Evolutionary conservation across 148 eudicot genomes (phyloP).

Genomic region (Silene uniflora): DNA sequence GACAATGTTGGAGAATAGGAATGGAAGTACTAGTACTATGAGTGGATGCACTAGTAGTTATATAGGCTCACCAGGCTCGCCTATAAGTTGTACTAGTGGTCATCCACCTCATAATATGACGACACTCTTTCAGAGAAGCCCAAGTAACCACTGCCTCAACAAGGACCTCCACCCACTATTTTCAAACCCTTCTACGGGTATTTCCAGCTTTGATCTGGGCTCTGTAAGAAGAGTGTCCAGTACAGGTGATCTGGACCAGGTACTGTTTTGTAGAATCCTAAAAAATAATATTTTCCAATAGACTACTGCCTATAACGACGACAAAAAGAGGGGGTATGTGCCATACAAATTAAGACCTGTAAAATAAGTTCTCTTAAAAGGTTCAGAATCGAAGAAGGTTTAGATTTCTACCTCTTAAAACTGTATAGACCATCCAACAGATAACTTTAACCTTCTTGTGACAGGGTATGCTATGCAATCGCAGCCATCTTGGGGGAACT

Average conservation of each 20-base stretch:
- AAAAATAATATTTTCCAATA: neutral
- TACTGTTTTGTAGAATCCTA: constrained; percentile 8
- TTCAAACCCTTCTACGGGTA: constrained; percentile 22
- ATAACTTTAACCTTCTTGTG: constrained; percentile 17
- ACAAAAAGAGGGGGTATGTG: neutral
- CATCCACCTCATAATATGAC: constrained; percentile 18
- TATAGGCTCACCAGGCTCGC: constrained; percentile 35
- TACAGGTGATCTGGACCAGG: constrained; percentile 55
- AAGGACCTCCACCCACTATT: constrained; percentile 26
- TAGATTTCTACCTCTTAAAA: constrained; percentile 2
- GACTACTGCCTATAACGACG: neutral
- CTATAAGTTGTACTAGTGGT: constrained; percentile 32
- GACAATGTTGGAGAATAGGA: constrained; percentile 13
- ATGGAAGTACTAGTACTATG: constrained; percentile 27
- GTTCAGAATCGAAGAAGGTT: neutral
- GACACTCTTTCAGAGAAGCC: constrained; percentile 43
- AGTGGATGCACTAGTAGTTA: constrained; percentile 30
- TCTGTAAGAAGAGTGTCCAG: constrained; percentile 46
- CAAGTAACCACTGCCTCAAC: constrained; percentile 53
- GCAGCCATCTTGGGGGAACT: constrained; percentile 46
- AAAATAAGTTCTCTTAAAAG: neutral
- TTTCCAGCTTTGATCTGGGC: constrained; percentile 31
- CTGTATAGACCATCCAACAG: neutral
- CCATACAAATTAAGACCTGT: neutral
- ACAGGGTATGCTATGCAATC: constrained; percentile 34